Evolutionary conservation across 768 basidiomycete genomes (phyloP).

Genomic region (Trametes coccinea): DNA sequence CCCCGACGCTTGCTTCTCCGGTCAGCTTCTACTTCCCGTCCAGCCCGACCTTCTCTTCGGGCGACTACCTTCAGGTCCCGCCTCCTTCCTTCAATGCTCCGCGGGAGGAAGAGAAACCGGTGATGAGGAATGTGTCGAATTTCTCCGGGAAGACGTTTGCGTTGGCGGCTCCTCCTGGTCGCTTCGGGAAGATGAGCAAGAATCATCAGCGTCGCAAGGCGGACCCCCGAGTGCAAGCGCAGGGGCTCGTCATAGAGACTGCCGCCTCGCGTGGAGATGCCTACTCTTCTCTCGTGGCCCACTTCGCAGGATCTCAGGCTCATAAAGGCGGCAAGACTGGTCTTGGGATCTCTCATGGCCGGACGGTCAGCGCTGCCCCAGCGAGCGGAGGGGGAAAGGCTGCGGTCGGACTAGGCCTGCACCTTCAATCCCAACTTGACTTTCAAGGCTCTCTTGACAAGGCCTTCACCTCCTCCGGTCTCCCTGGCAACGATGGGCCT

Average conservation of each 20-base stretch:
- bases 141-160: slow-evolving; percentile 11
- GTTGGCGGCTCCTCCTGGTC: neutral
- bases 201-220: neutral
- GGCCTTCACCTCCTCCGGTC: neutral
- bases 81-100: slow-evolving; percentile 14
- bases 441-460: slow-evolving; percentile 2
- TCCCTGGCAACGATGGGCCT: neutral
- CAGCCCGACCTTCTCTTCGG: slow-evolving; percentile 3
- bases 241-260: neutral
- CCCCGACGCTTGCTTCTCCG: slow-evolving; percentile 6
- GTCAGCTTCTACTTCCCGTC: slow-evolving; percentile 18
- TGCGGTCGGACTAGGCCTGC: slow-evolving; percentile 6
- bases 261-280: no score
- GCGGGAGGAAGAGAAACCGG: slow-evolving; percentile 8
- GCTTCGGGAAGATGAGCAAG: neutral
- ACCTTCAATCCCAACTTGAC: neutral
- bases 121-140: slow-evolving; percentile 5
- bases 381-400: neutral
- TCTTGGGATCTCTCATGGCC: neutral
- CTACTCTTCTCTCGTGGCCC: no score
- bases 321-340: neutral
- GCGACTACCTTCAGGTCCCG: slow-evolving; percentile 15
- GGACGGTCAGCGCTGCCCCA: neutral
- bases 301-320: neutral
- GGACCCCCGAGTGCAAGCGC: neutral